A percentile compares a stretch with the other conserved stretches of the same genome.
These are phyloP conservation scores for Wickerhamiella azyma DNA, from an alignment of 805 yeast species.

Conservation along the genomic window DNA sequence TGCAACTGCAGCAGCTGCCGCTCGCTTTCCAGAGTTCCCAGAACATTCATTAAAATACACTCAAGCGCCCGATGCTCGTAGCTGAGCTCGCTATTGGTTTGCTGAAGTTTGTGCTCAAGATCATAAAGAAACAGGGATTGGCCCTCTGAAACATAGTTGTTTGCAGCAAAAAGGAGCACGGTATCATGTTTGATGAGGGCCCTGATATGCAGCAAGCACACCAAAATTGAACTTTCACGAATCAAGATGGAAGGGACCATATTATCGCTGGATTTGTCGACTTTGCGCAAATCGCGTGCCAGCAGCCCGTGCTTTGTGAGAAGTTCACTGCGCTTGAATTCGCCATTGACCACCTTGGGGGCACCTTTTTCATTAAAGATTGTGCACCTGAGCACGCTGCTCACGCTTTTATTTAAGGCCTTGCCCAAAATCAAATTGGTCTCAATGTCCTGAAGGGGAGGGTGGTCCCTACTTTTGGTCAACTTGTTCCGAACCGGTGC, in stretches of 20 bases:
- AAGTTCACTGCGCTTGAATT: constrained; percentile 59
- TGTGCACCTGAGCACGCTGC: constrained; percentile 57
- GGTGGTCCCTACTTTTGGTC: neutral
- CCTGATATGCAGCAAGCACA: constrained; percentile 75
- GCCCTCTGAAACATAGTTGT: constrained; percentile 40
- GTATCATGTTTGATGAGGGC: constrained; percentile 72
- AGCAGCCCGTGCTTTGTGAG: constrained; percentile 61
- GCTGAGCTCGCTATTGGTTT: constrained; percentile 36
- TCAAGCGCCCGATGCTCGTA: constrained; percentile 89
- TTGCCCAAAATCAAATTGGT: constrained; percentile 18
- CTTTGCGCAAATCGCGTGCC: constrained; percentile 82
- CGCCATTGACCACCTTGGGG: constrained; percentile 53
- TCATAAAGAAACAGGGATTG: constrained; percentile 73
- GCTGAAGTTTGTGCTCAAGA: constrained; percentile 50
- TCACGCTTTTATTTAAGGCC: constrained; percentile 15
- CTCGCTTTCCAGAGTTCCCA: constrained; percentile 68
- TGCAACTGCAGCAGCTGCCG: constrained; percentile 73
- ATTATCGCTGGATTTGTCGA: constrained; percentile 67
- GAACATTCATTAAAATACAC: constrained; percentile 67
- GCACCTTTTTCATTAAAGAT: constrained; percentile 60
- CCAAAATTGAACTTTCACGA: constrained; percentile 59
- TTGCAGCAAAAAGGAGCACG: constrained; percentile 72
- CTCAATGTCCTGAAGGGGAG: constrained; percentile 10
- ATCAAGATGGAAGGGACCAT: constrained; percentile 84
- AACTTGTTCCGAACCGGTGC: neutral